Evolutionary conservation across 2,329 filamentous ascomycete species (phyloP), one percentile per base, ranked within the genome.

Genomic region (Teratosphaeria gauchensis): DNA sequence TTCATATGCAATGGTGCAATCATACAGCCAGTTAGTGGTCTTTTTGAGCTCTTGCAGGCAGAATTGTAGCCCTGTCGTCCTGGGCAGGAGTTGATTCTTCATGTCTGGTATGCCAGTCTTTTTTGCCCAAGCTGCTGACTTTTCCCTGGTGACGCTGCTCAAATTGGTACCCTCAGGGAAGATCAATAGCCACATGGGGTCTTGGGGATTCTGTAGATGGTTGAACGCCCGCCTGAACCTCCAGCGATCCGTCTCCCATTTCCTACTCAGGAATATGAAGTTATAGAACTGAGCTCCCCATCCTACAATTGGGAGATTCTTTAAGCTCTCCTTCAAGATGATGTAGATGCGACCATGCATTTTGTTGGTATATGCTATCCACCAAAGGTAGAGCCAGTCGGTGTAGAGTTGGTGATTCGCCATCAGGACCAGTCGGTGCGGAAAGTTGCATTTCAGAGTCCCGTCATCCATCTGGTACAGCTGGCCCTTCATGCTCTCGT

Each of bases 1-100:
- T 74, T 96, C 92, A 70, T 99, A 99, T 4, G 90, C 92, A 58
- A 99, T 87, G 0, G 94, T 97, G 73, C 92, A 96, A 74, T 95
- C 90, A 67, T 95, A 95, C 0, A 95, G 78, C 75, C 89, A 95
- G 11, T 94, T 88, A 0, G 92, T 84, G 0, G 86, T 86, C 8
- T 81, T 83, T 66, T 84, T 83, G 14, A 95, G 77, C 72, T 95
- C 86, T 62, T 86, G 85, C 51, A 95, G 74, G 66, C 88, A 92
- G 69, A 91, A 95, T 64, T 83, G 87, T 62, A 88, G 82, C 54
- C 90, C 90, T 0, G 89, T 94, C 71, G 88, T 91, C 56, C 90
- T 81, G 1, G 90, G 90, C 1, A 95, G 75, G 64, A 95, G 80
- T 57, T 88, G 74, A 69, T 95, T 89, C 67, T 88, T 82, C 63